phyloP scores from a whole-genome alignment of 2,329 filamentous ascomycete genomes.

The Aureobasidium sp. region DNA sequence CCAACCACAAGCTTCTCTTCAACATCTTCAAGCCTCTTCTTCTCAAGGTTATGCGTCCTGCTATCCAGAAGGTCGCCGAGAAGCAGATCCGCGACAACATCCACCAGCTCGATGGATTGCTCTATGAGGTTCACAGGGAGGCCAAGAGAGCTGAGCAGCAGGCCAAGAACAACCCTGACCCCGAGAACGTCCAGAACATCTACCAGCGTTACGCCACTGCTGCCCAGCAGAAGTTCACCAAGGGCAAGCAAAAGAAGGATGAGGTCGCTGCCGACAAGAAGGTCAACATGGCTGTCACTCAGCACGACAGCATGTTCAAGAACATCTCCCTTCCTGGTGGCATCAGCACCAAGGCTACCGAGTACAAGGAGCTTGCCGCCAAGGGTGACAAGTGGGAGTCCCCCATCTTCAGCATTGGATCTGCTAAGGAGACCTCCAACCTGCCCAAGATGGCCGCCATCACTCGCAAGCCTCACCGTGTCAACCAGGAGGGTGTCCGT shows the following conservation, averaged over 20 bases:
- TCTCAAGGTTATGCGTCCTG: constrained; percentile 75
- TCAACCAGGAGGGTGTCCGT: constrained; percentile 32
- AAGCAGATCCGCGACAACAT: constrained; percentile 82
- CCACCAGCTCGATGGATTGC: constrained; percentile 62
- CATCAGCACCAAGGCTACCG: constrained; percentile 86
- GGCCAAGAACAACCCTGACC: constrained; percentile 55
- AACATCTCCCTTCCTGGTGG: constrained; percentile 78
- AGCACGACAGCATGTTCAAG: constrained; percentile 88
- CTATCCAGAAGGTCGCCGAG: constrained; percentile 79
- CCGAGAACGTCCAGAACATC: constrained; percentile 69
- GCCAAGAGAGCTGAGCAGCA: constrained; percentile 66
- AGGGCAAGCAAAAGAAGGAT: constrained; percentile 73
- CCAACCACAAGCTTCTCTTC: constrained; percentile 90
- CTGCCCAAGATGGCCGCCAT: constrained; percentile 55
- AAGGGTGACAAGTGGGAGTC: constrained; percentile 95
- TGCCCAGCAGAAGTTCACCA: constrained; percentile 63
- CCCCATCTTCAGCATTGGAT: constrained; percentile 83
- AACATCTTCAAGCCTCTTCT: constrained; percentile 78
- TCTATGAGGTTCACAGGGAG: constrained; percentile 75
- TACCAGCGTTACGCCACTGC: constrained; percentile 79
- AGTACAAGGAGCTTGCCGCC: constrained; percentile 79
- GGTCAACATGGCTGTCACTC: constrained; percentile 76
- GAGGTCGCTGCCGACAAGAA: constrained; percentile 55
- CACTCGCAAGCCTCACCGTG: constrained; percentile 53
- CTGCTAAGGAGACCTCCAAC: constrained; percentile 62